A percentile compares a stretch with the other conserved stretches of the same genome.
These are phyloP conservation scores for Macrophomina phaseolina DNA, from an alignment of 2,329 filamentous ascomycete species.

Conservation along the genomic window DNA sequence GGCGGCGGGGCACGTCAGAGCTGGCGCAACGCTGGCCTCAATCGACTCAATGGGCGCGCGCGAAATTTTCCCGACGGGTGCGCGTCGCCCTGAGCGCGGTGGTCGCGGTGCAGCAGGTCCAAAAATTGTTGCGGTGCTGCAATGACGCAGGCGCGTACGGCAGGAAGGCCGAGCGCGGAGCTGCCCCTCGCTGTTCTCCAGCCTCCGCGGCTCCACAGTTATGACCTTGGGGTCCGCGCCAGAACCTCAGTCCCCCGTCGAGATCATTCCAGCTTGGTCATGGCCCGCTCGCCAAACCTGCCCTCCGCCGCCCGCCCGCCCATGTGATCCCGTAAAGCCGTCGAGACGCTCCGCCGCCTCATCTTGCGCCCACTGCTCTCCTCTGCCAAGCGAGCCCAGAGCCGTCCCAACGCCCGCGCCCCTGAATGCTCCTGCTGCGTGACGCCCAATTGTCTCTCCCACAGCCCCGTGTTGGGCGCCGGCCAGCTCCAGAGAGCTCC, in stretches of 20 bases:
- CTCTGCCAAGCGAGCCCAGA: conserved; percentile 6
- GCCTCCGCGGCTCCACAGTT: background rate
- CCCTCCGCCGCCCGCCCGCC: conserved; percentile 6
- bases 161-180: conserved; percentile 24
- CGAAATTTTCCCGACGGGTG: conserved; percentile 21
- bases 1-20: background rate
- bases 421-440: background rate
- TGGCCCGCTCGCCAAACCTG: conserved; percentile 26
- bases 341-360: background rate
- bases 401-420: background rate
- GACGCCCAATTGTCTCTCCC: background rate
- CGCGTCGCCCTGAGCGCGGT: background rate
- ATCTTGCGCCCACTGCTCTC: background rate
- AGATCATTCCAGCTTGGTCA: conserved; percentile 14
- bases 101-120: background rate
- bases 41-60: background rate
- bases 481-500: conserved; percentile 10
- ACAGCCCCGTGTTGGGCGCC: conserved; percentile 15
- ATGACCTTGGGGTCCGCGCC: conserved; percentile 14
- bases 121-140: background rate
- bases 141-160: conserved; percentile 26
- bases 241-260: background rate
- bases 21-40: background rate
- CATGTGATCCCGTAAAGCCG: conserved; percentile 2
- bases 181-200: background rate